These are phyloP conservation scores for Arthrobotrys sinensis DNA, from an alignment of 2,329 filamentous ascomycete species.

Conservation along the genomic window DNA sequence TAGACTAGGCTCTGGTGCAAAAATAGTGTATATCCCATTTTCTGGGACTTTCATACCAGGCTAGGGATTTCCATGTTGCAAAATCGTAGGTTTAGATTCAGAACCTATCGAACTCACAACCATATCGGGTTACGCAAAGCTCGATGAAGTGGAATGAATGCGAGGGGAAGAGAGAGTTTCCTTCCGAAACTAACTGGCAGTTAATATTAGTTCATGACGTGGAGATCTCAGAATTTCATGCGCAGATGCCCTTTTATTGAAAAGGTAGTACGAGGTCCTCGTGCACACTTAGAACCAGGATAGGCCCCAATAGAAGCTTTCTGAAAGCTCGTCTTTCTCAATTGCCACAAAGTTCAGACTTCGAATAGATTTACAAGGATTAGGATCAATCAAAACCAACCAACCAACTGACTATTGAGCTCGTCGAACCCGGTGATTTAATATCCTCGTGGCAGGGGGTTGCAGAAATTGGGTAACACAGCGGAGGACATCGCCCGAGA, in stretches of 20 bases:
- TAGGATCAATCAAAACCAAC: background rate
- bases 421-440: background rate
- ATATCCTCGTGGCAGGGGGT: conserved; percentile 12
- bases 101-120: background rate
- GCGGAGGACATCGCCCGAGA: background rate
- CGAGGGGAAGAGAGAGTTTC: background rate
- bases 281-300: conserved; percentile 7
- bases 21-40: conserved; percentile 26
- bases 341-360: conserved; percentile 30
- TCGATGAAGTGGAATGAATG: background rate
- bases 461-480: background rate
- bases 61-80: background rate
- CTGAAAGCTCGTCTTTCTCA: background rate
- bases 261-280: conserved; percentile 12
- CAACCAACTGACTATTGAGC: background rate
- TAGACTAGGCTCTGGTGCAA: conserved; percentile 1
- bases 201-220: background rate
- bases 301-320: background rate
- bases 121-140: conserved; percentile 15
- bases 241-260: background rate
- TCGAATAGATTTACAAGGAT: background rate
- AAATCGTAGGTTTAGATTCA: background rate
- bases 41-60: background rate
- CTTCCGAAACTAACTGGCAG: background rate
- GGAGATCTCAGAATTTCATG: background rate